Evolutionary conservation across 2,329 filamentous ascomycete genomes (phyloP).

Genomic region (Fusarium praegraminearum): DNA sequence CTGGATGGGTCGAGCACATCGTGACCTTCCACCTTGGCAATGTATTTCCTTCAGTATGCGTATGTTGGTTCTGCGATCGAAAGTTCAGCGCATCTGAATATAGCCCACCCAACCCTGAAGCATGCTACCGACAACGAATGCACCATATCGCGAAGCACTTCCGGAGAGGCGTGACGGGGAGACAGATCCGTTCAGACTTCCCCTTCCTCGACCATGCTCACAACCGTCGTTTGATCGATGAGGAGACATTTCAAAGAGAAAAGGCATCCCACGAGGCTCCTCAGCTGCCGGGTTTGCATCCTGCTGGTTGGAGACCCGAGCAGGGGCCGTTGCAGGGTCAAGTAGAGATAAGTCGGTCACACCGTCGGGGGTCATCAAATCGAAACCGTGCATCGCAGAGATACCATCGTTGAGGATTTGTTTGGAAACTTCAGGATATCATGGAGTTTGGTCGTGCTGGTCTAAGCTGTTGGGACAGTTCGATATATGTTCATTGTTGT

Average conservation of each 20-base stretch:
- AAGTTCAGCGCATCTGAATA: constrained; percentile 48
- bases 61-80: constrained; percentile 67
- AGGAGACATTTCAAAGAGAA: constrained; percentile 40
- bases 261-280: constrained; percentile 38
- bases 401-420: constrained; percentile 10
- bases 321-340: neutral
- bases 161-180: constrained; percentile 36
- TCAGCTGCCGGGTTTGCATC: constrained; percentile 29
- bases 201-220: constrained; percentile 55
- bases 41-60: constrained; percentile 51
- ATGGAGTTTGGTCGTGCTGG: neutral
- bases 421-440: neutral
- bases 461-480: too few relatives aligned
- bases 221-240: constrained; percentile 46
- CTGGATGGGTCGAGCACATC: constrained; percentile 62
- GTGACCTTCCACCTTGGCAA: constrained; percentile 52
- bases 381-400: neutral
- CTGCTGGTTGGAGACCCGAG: constrained; percentile 30
- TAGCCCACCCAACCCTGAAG: constrained; percentile 9
- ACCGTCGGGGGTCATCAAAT: constrained; percentile 5
- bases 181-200: constrained; percentile 56
- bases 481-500: neutral
- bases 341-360: constrained; percentile 22
- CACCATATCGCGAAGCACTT: constrained; percentile 63
- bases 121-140: constrained; percentile 58